Conservation (phyloP, 257 asterid species). For the Jacaranda copaia region DNA sequence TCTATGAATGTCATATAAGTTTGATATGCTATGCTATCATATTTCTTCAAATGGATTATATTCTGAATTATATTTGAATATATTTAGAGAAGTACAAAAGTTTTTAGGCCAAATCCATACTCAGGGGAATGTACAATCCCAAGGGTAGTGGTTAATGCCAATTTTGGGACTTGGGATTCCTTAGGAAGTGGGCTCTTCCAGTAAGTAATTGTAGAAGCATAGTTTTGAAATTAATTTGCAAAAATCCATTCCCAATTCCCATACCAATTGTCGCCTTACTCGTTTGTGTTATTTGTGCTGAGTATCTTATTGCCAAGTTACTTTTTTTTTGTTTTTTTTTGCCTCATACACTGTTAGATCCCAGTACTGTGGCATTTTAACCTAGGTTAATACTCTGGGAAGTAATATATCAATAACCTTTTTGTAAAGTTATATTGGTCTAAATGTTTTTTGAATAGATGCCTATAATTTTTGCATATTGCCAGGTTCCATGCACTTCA, state of each 20-base stretch:
- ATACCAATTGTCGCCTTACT: too few relatives aligned
- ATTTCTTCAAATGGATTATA: too few relatives aligned
- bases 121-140: neutral
- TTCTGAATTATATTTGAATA: neutral
- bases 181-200: too few relatives aligned
- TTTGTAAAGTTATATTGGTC: neutral
- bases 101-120: neutral
- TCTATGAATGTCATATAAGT: too few relatives aligned
- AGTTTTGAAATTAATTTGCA: too few relatives aligned
- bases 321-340: too few relatives aligned
- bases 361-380: neutral
- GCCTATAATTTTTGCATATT: constrained; percentile 10
- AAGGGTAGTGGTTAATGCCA: neutral
- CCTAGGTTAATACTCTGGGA: neutral
- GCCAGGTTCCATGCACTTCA: constrained; percentile 82
- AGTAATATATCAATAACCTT: constrained; percentile 3
- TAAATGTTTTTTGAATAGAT: constrained; percentile 10
- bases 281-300: too few relatives aligned
- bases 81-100: neutral
- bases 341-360: neutral
- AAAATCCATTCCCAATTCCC: too few relatives aligned
- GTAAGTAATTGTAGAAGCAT: too few relatives aligned
- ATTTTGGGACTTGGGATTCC: too few relatives aligned
- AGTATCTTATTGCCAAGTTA: too few relatives aligned
- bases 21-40: too few relatives aligned